These are phyloP conservation scores for Pseudogymnoascus sp. DNA, from an alignment of 2,329 filamentous ascomycete genomes.

Conservation along the genomic window DNA sequence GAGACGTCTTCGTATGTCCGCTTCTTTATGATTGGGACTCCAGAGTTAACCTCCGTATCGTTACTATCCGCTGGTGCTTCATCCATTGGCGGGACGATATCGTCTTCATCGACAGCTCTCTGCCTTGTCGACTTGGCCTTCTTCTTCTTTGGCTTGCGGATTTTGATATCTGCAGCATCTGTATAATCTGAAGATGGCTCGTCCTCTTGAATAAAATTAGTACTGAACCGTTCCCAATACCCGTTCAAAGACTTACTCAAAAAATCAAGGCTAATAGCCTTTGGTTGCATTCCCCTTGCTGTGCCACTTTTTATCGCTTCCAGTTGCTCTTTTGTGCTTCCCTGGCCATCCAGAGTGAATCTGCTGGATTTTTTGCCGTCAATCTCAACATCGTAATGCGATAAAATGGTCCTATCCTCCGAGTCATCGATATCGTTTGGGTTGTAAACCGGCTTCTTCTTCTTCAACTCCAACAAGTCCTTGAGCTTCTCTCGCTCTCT, in stretches of 20 bases:
- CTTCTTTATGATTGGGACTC: slow-evolving; percentile 46
- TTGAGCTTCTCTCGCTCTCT: slow-evolving; percentile 63
- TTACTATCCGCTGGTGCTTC: slow-evolving; percentile 29
- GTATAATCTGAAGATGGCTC: slow-evolving; percentile 77
- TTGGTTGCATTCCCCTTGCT: slow-evolving; percentile 51
- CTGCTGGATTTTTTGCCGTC: slow-evolving; percentile 79
- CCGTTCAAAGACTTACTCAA: slow-evolving; percentile 33
- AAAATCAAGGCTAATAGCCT: slow-evolving; percentile 71
- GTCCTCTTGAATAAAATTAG: slow-evolving; percentile 40
- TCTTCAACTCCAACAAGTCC: slow-evolving; percentile 77
- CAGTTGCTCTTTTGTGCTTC: slow-evolving; percentile 56
- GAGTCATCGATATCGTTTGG: slow-evolving; percentile 63
- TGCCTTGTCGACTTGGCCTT: slow-evolving; percentile 69
- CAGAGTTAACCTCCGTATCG: slow-evolving; percentile 69
- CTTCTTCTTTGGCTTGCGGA: slow-evolving; percentile 92
- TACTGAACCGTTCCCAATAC: slow-evolving; percentile 9
- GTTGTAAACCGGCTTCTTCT: slow-evolving; percentile 82
- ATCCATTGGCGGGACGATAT: slow-evolving; percentile 39
- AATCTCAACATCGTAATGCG: slow-evolving; percentile 94
- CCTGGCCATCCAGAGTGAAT: slow-evolving; percentile 77
- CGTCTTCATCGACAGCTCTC: slow-evolving; percentile 56
- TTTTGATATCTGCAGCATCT: slow-evolving; percentile 76
- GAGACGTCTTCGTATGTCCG: slow-evolving; percentile 55
- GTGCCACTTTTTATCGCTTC: slow-evolving; percentile 43
- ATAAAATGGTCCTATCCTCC: slow-evolving; percentile 59